Evolutionary conservation across 257 asterid genomes (phyloP).

Genomic region (Solanum commersonii): DNA sequence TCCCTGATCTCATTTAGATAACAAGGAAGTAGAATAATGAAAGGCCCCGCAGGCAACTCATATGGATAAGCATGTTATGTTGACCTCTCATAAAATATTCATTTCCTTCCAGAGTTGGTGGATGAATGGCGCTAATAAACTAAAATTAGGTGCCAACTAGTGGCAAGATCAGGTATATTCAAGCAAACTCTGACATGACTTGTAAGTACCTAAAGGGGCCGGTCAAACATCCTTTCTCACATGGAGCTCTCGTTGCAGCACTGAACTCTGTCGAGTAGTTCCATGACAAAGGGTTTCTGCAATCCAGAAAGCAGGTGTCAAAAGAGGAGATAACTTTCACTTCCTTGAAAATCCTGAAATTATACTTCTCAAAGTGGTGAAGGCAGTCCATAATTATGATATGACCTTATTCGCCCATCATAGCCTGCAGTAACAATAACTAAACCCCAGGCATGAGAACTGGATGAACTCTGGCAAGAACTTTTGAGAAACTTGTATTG

Average conservation of each 20-base stretch:
- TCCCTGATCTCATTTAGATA: neutral
- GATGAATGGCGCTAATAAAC: neutral
- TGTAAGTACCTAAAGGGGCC: neutral
- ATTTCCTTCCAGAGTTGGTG: neutral
- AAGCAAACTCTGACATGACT: neutral
- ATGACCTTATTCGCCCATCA: conserved; percentile 87
- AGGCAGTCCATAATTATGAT: conserved; percentile 85
- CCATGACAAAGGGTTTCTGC: neutral
- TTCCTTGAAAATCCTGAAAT: neutral
- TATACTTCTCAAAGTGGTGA: neutral
- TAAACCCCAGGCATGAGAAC: conserved; percentile 73
- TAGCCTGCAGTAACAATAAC: conserved; percentile 78
- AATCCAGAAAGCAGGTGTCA: neutral
- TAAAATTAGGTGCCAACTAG: neutral
- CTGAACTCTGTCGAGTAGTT: neutral
- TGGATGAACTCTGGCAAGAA: conserved; percentile 56
- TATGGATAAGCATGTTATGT: neutral
- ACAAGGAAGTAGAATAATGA: neutral
- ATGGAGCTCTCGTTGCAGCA: neutral
- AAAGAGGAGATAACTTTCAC: neutral
- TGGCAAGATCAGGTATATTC: neutral
- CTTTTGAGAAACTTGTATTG: conserved; percentile 59
- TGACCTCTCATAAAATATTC: neutral
- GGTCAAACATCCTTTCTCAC: neutral
- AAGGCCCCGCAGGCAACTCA: neutral